Evolutionary conservation across 225 moss, liverwort and hornwort species (phyloP).

Genomic region (Polytrichum formosum): DNA sequence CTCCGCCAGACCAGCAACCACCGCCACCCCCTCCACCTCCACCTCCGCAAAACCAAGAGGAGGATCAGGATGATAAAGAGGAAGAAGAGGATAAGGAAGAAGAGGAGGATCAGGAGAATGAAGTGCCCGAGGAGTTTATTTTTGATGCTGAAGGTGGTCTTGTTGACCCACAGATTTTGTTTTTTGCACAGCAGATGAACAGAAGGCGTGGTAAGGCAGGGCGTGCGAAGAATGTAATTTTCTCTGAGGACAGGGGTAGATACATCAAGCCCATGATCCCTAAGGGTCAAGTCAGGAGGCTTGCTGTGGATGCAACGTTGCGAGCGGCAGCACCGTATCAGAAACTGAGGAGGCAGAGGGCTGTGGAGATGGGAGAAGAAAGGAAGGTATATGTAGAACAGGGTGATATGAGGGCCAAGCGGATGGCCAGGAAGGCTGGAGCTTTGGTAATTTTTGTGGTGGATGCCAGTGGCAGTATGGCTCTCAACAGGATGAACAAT

Average conservation of each 20-base stretch:
- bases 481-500: slow-evolving; percentile 97
- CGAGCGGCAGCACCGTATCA: slow-evolving; percentile 94
- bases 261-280: slow-evolving; percentile 99
- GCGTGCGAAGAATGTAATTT: slow-evolving; percentile 96
- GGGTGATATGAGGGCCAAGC: slow-evolving; percentile 87
- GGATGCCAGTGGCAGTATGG: slow-evolving; percentile 99
- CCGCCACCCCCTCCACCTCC: slow-evolving; percentile 89
- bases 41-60: slow-evolving; percentile 67
- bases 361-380: slow-evolving; percentile 56
- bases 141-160: slow-evolving; percentile 95
- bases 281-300: slow-evolving; percentile 87
- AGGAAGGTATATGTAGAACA: slow-evolving; percentile 89
- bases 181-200: slow-evolving; percentile 94
- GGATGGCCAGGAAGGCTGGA: slow-evolving; percentile 97
- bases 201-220: slow-evolving; percentile 86
- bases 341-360: slow-evolving; percentile 65
- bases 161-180: slow-evolving; percentile 82
- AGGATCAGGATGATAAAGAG: slow-evolving; percentile 67
- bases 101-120: slow-evolving; percentile 73
- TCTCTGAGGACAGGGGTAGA: slow-evolving; percentile 91
- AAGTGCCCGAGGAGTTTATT: slow-evolving; percentile 94
- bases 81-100: slow-evolving; percentile 70
- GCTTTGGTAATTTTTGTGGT: slow-evolving; percentile 98
- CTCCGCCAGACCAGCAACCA: slow-evolving; percentile 80
- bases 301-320: slow-evolving; percentile 94